A percentile compares a stretch with the other conserved stretches of the same genome.
Evolutionary conservation across 2,329 filamentous ascomycete species (phyloP).

Genomic region (Diaporthe sp.): DNA sequence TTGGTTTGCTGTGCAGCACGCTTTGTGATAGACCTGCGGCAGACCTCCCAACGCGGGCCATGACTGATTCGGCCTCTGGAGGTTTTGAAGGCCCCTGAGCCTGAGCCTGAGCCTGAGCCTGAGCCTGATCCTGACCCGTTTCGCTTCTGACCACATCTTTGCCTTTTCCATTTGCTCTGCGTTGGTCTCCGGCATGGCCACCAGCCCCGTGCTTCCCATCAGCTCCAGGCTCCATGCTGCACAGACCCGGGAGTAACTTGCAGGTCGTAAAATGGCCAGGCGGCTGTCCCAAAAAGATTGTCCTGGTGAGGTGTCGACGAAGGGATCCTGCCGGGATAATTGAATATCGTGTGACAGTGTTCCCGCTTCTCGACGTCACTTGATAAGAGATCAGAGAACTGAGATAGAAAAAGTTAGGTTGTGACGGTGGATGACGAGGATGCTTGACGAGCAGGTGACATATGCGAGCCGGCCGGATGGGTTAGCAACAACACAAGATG

Average conservation of each 20-base stretch:
- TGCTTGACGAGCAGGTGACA: constrained; percentile 1
- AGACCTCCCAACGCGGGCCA: constrained; percentile 45
- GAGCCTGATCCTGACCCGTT: constrained; percentile 7
- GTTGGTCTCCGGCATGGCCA: constrained; percentile 1
- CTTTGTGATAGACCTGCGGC: constrained; percentile 45
- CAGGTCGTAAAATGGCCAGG: not conserved
- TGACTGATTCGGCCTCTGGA: constrained; percentile 36
- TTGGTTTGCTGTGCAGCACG: constrained; percentile 43
- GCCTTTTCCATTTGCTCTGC: constrained; percentile 36
- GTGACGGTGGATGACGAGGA: not conserved
- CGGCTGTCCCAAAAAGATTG: not conserved
- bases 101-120: not conserved
- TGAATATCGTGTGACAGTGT: not conserved
- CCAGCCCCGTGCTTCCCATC: not conserved
- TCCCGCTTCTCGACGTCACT: not conserved
- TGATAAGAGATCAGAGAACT: not conserved
- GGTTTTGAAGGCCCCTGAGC: not conserved
- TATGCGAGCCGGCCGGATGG: not conserved
- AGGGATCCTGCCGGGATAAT: not conserved
- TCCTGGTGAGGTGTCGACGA: not conserved
- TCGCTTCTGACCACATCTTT: constrained; percentile 36
- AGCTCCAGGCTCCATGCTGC: constrained; percentile 30
- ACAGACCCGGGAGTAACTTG: not conserved
- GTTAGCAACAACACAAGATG: not conserved
- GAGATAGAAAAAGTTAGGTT: not conserved